Conservation (phyloP, 2,329 filamentous ascomycete genomes). For the Phyllosticta citribraziliensis region DNA sequence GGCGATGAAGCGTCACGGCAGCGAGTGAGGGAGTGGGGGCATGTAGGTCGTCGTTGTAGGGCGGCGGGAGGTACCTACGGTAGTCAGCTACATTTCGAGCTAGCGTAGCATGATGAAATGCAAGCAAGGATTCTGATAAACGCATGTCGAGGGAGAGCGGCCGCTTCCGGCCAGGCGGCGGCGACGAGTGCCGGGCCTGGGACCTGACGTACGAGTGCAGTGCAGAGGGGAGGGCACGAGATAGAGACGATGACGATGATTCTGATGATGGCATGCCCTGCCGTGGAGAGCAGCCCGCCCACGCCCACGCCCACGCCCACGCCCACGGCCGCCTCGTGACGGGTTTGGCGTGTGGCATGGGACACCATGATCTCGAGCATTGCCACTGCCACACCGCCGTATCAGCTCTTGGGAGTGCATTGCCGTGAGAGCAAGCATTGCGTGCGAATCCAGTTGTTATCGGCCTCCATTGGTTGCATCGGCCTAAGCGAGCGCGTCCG, state of each 20-base stretch:
- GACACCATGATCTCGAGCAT: background rate
- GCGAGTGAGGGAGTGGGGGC: background rate
- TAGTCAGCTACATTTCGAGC: background rate
- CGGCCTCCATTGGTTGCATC: too few relatives aligned
- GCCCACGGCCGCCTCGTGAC: background rate
- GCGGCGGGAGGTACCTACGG: too few relatives aligned
- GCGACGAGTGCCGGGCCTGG: background rate
- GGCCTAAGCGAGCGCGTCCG: too few relatives aligned
- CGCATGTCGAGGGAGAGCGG: background rate
- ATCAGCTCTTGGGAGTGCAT: background rate
- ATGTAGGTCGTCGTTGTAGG: background rate
- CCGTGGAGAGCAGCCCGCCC: too few relatives aligned
- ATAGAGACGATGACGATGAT: background rate
- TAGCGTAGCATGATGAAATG: background rate
- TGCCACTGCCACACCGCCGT: background rate
- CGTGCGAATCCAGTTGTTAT: too few relatives aligned
- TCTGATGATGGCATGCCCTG: too few relatives aligned
- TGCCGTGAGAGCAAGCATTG: too few relatives aligned
- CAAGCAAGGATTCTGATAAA: slow-evolving; percentile 1
- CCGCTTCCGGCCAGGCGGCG: background rate
- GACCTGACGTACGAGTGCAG: background rate
- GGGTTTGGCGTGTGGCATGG: background rate
- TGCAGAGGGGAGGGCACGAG: background rate
- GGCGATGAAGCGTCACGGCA: slow-evolving; percentile 26
- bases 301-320: too few relatives aligned